phyloP scores from a whole-genome alignment of 2,329 filamentous ascomycete genomes.

The Ceratocystis eucalypticola region DNA sequence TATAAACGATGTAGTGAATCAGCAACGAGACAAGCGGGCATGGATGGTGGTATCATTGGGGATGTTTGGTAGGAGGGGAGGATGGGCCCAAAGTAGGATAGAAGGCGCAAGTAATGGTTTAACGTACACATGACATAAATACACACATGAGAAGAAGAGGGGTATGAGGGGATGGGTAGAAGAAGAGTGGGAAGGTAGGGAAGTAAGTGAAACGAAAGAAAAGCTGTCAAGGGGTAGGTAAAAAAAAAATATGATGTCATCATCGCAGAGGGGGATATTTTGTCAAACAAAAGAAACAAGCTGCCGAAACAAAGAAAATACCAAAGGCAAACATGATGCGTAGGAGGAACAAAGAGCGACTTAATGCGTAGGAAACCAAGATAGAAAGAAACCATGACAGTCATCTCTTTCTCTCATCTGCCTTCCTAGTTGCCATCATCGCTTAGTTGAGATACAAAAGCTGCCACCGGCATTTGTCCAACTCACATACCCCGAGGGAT shows the following conservation, averaged over 20 bases:
- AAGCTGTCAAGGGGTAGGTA: neutral
- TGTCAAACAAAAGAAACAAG: neutral
- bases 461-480: slow-evolving; percentile 77
- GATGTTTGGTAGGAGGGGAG: neutral
- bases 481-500: slow-evolving; percentile 64
- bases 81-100: slow-evolving; percentile 4
- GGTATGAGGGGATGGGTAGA: neutral
- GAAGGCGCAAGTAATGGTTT: slow-evolving; percentile 9
- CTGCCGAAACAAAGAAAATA: neutral
- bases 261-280: neutral
- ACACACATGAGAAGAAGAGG: slow-evolving; percentile 2
- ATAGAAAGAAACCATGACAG: too few species aligned
- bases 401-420: too few species aligned
- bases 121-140: slow-evolving; percentile 9
- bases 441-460: slow-evolving; percentile 81
- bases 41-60: slow-evolving; percentile 1
- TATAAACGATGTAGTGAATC: neutral
- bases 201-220: neutral
- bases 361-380: too few species aligned
- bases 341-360: neutral
- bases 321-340: neutral
- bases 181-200: neutral
- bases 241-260: neutral
- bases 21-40: neutral
- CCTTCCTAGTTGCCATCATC: slow-evolving; percentile 27